These are phyloP conservation scores for Saccharomyces pastorianus DNA, from an alignment of 1,139 yeast genomes.

Conservation along the genomic window DNA sequence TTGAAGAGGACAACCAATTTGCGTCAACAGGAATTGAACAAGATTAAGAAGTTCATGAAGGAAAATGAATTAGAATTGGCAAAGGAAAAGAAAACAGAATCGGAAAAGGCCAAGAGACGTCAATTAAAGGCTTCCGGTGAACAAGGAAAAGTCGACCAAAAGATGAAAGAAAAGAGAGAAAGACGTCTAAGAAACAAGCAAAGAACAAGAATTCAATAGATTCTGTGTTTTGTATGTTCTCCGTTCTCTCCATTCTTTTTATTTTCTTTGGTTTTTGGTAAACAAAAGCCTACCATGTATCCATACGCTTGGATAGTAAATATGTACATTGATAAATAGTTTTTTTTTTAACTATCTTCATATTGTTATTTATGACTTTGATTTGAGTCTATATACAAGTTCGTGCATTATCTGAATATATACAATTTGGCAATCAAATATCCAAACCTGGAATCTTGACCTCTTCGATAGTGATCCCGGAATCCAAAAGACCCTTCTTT, in stretches of 20 bases:
- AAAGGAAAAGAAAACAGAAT: conserved; percentile 67
- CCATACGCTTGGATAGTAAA: neutral
- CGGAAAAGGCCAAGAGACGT: conserved; percentile 42
- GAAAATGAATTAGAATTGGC: conserved; percentile 50
- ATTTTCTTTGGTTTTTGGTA: neutral
- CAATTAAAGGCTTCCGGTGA: conserved; percentile 49
- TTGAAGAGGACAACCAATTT: conserved; percentile 64
- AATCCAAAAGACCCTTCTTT: conserved; percentile 5
- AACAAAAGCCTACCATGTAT: neutral
- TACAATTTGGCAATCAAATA: neutral
- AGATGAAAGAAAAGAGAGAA: conserved; percentile 52
- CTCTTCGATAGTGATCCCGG: conserved; percentile 6
- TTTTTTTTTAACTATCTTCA: no score
- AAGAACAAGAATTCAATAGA: conserved; percentile 29
- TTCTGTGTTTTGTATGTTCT: no score
- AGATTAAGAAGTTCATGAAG: conserved; percentile 54
- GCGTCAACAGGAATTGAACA: conserved; percentile 32
- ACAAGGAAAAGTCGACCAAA: conserved; percentile 67
- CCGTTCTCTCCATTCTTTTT: neutral
- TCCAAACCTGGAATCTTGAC: conserved; percentile 11
- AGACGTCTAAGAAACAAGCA: conserved; percentile 43
- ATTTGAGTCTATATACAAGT: neutral
- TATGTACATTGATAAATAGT: neutral
- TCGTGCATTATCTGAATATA: neutral
- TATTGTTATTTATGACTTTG: neutral